phyloP scores from a whole-genome alignment of 371 early-diverging fungal species.

The Rhizopus stolonifer region DNA sequence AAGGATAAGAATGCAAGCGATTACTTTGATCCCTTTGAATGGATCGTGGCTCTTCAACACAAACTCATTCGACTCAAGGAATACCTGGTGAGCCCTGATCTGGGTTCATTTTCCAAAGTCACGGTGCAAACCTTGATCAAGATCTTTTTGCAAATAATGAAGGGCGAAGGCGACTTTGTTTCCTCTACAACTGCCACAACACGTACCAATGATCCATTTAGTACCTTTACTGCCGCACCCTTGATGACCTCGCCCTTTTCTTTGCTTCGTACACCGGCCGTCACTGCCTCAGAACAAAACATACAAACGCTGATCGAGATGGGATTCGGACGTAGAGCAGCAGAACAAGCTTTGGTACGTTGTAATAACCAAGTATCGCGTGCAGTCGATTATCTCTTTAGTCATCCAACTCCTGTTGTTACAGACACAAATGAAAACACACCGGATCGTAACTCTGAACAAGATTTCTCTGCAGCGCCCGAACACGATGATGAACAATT shows the following conservation, averaged over 20 bases:
- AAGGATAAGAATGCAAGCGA: slow-evolving; percentile 57
- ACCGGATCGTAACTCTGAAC: too few species aligned
- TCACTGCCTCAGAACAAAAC: slow-evolving; percentile 60
- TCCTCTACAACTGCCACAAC: slow-evolving; percentile 13
- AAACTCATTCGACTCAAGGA: slow-evolving; percentile 51
- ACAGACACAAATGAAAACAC: slow-evolving; percentile 6
- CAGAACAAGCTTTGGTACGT: slow-evolving; percentile 78
- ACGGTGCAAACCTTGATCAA: slow-evolving; percentile 56
- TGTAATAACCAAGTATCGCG: slow-evolving; percentile 79
- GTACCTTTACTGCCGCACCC: slow-evolving; percentile 27
- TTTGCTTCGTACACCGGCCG: slow-evolving; percentile 33
- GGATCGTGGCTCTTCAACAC: slow-evolving; percentile 60
- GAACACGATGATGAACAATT: too few species aligned
- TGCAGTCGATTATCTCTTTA: slow-evolving; percentile 88
- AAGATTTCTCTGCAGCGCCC: too few species aligned
- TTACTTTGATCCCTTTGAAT: slow-evolving; percentile 71
- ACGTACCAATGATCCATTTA: slow-evolving; percentile 30
- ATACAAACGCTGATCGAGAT: slow-evolving; percentile 81
- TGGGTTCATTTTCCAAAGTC: slow-evolving; percentile 45
- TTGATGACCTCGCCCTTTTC: slow-evolving; percentile 37
- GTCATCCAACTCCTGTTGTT: slow-evolving; percentile 65
- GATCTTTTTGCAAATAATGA: slow-evolving; percentile 66
- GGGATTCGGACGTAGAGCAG: slow-evolving; percentile 87
- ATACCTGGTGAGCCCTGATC: slow-evolving; percentile 41
- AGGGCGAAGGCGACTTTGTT: slow-evolving; percentile 59